Evolutionary conservation across 371 early-diverging fungal species (phyloP), one percentile per base, ranked within the genome.

Genomic region (Rhizomucor pusillus): DNA sequence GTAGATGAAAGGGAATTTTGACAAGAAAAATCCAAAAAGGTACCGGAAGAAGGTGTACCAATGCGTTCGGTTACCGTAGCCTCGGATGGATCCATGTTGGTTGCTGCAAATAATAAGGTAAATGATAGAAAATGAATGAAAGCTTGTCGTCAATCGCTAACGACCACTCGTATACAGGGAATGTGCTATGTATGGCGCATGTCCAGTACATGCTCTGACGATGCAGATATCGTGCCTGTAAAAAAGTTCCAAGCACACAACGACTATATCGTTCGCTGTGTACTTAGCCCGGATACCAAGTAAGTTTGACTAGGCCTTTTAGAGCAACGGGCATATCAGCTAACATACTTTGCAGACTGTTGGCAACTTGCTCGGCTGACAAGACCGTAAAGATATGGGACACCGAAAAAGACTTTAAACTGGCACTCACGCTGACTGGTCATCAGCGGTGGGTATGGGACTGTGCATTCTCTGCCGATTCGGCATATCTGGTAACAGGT

Each of bases 361-460:
- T 94, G 48, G 92, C 93, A 4, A 94, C 92, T 1, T 92, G 92
- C 61, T 93, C 93, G 0, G 93, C 95, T 19, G 95, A 95, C 54
- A 82, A 82, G 23, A 86, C 89, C 5, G 85, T 87, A 47, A 89
- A 88, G 65, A 77, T 89, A 24, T 90, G 88, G 88, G 82, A 78
- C 57, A 75, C 81, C 0, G 78, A 71, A 48, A 66, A 86, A 40
- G 74, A 81, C 23, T 92, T 92, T 56, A 78, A 77, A 4, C 66
- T 88, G 39, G 84, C 82, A 36, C 82, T 87, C 68, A 91, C 90
- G 0, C 65, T 95, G 52, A 76, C 79, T 37, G 94, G 94, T 0
- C 94, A 93, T 73, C 85, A 87, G 57, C 78, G 90, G 52, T 95
- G 95, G 95, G 93, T 92, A 5, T 95, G 95, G 95, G 95, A 95